A percentile compares a stretch with the other conserved stretches of the same genome.
Conservation (phyloP, 1,139 yeast species). For the Hanseniaspora uvarum region DNA sequence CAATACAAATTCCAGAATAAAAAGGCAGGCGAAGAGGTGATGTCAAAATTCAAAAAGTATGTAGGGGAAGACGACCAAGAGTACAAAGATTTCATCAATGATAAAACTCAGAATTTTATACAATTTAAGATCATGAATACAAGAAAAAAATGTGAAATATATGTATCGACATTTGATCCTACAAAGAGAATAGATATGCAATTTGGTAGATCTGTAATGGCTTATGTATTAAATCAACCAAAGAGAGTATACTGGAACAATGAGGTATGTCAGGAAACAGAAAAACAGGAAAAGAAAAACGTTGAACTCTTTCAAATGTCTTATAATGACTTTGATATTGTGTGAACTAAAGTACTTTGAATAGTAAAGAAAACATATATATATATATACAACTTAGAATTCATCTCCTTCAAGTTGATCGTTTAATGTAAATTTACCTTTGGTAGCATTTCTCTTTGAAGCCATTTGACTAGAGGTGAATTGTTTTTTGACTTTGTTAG, state of each 20-base stretch:
- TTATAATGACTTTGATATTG: conserved; percentile 40
- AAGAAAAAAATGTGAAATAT: conserved; percentile 27
- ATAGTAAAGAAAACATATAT: conserved; percentile 7
- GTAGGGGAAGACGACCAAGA: conserved; percentile 35
- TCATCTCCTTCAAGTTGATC: conserved; percentile 39
- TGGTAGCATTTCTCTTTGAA: conserved; percentile 56
- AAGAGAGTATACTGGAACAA: conserved; percentile 64
- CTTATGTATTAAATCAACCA: conserved; percentile 47
- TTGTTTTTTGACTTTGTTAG: conserved; percentile 71
- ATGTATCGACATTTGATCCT: conserved; percentile 27
- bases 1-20: conserved; percentile 43
- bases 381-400: conserved; percentile 22
- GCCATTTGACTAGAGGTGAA: conserved; percentile 68
- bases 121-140: conserved; percentile 33
- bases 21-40: conserved; percentile 38
- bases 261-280: conserved; percentile 45
- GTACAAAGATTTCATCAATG: conserved; percentile 31
- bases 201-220: conserved; percentile 67
- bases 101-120: conserved; percentile 33
- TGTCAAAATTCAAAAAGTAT: conserved; percentile 30
- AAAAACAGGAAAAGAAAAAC: conserved; percentile 49
- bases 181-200: conserved; percentile 49
- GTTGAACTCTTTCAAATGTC: conserved; percentile 47
- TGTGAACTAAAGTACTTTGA: conserved; percentile 2
- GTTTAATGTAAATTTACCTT: conserved; percentile 49